A percentile compares a stretch with the other conserved stretches of the same genome.
These are phyloP conservation scores for Emmonsiellopsis sp. DNA, from an alignment of 2,329 filamentous ascomycete species.

Conservation along the genomic window DNA sequence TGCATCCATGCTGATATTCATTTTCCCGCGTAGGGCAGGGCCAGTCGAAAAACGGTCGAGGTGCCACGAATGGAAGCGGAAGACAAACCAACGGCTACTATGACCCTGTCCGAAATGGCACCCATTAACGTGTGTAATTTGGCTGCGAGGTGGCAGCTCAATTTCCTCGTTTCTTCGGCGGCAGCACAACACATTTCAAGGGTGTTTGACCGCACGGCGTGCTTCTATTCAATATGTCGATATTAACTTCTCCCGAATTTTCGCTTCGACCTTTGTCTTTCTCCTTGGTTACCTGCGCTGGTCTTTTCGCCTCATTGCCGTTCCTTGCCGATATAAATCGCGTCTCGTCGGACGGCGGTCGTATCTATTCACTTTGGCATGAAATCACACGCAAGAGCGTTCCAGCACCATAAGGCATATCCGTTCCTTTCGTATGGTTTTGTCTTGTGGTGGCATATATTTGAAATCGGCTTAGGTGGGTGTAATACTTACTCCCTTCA, in stretches of 20 bases:
- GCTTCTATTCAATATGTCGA: constrained; percentile 22
- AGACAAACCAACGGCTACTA: constrained; percentile 27
- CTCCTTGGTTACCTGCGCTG: no score
- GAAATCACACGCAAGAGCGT: constrained; percentile 66
- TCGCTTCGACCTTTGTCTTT: no score
- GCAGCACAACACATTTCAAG: constrained; percentile 1
- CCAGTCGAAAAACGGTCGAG: constrained; percentile 17
- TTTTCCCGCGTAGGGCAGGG: constrained; percentile 11
- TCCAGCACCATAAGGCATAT: constrained; percentile 71
- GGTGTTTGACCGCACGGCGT: not conserved
- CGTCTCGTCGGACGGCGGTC: constrained; percentile 78
- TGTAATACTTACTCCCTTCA: not conserved
- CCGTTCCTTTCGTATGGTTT: constrained; percentile 66
- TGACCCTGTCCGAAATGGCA: constrained; percentile 33
- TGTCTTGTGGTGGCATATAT: constrained; percentile 67
- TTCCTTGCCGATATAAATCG: constrained; percentile 46
- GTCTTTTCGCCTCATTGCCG: no score
- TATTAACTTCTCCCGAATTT: no score
- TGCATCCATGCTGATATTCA: not conserved
- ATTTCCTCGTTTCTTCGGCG: not conserved
- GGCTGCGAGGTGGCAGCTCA: not conserved
- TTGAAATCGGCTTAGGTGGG: constrained; percentile 40
- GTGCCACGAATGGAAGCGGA: constrained; percentile 15
- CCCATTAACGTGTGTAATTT: constrained; percentile 10
- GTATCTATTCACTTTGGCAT: constrained; percentile 69